phyloP scores from a whole-genome alignment of 2,329 filamentous ascomycete species.

The Botrytis sinoallii region DNA sequence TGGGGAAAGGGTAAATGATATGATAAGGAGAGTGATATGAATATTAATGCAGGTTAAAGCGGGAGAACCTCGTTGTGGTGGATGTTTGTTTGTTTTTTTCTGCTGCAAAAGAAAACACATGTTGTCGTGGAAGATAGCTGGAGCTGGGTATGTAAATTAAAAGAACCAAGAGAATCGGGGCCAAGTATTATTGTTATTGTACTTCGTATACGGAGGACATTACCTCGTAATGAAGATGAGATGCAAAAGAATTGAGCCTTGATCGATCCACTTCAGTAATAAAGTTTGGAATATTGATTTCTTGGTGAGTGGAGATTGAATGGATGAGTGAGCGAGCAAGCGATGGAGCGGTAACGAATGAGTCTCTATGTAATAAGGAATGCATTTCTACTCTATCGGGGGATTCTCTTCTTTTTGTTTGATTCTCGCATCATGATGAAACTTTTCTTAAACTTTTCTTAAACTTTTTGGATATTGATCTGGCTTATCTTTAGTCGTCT shows the following conservation, averaged over 20 bases:
- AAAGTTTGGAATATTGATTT: constrained; percentile 1
- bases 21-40: background rate
- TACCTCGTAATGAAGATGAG: background rate
- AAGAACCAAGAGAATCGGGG: background rate
- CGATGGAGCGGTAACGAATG: background rate
- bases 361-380: background rate
- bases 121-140: background rate
- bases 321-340: background rate
- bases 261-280: background rate
- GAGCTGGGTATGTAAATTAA: background rate
- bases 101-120: background rate
- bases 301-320: background rate
- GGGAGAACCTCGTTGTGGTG: background rate
- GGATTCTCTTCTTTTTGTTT: background rate
- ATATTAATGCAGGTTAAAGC: background rate
- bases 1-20: background rate
- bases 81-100: background rate
- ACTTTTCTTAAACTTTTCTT: background rate
- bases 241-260: background rate
- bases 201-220: background rate
- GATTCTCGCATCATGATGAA: background rate
- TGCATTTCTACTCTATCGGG: background rate
- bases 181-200: background rate
- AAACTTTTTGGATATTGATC: background rate
- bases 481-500: background rate